A percentile compares a stretch with the other conserved stretches of the same genome.
phyloP scores from a whole-genome alignment of 306 rosid genomes.

The Glycine latifolia region DNA sequence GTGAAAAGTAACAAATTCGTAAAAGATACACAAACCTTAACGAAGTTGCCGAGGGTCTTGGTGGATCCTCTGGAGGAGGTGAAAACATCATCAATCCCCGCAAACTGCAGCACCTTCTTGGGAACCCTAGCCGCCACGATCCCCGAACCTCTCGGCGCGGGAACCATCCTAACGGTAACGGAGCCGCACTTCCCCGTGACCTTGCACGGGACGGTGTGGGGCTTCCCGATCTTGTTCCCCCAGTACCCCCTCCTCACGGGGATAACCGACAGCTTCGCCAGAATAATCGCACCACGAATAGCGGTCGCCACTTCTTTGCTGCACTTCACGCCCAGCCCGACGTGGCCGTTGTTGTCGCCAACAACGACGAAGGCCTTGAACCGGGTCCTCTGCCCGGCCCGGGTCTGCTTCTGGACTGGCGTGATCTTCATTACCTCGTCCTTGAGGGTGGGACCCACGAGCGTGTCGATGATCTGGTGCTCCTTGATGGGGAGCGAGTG shows the following conservation, averaged over 20 bases:
- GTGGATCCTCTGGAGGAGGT: slow-evolving; percentile 84
- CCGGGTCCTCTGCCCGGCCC: slow-evolving; percentile 52
- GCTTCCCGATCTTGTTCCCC: slow-evolving; percentile 87
- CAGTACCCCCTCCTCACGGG: slow-evolving; percentile 80
- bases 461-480: slow-evolving; percentile 69
- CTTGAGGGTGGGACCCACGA: slow-evolving; percentile 70
- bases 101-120: slow-evolving; percentile 57
- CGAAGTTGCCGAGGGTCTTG: slow-evolving; percentile 83
- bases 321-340: slow-evolving; percentile 78
- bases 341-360: slow-evolving; percentile 74
- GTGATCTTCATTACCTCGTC: slow-evolving; percentile 91
- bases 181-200: slow-evolving; percentile 62
- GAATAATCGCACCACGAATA: slow-evolving; percentile 52
- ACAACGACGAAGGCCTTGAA: slow-evolving; percentile 63
- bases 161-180: slow-evolving; percentile 62
- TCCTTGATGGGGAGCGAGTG: slow-evolving; percentile 51
- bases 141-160: slow-evolving; percentile 54
- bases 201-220: slow-evolving; percentile 75
- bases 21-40: slow-evolving; percentile 56
- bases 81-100: slow-evolving; percentile 54
- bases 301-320: slow-evolving; percentile 81
- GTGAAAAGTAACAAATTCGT: neutral
- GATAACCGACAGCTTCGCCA: slow-evolving; percentile 74
- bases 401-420: slow-evolving; percentile 55
- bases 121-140: slow-evolving; percentile 64